A percentile compares a stretch with the other conserved stretches of the same genome.
These are phyloP conservation scores for Zygosaccharomyces pseudorouxii DNA, from an alignment of 805 yeast genomes.

Conservation along the genomic window DNA sequence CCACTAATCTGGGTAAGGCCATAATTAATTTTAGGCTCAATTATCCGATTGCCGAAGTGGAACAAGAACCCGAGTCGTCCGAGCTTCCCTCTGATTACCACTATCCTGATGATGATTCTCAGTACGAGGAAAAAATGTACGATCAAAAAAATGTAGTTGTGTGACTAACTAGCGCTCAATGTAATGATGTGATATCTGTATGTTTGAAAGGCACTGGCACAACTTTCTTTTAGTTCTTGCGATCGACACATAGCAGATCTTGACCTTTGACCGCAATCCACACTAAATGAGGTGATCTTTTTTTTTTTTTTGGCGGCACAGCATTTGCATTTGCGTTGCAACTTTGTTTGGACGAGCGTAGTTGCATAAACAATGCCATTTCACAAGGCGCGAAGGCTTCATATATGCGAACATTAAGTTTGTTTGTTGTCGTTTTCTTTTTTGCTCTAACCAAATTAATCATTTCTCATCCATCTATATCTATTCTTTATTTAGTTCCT, in stretches of 20 bases:
- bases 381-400: no score
- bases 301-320: no score
- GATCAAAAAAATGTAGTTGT: not conserved
- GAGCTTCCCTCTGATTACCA: not conserved
- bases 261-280: no score
- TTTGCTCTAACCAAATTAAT: no score
- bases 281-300: no score
- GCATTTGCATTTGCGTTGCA: no score
- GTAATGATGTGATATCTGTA: not conserved
- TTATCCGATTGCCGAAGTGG: conserved; percentile 16
- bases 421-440: no score
- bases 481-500: conserved; percentile 9
- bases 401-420: no score
- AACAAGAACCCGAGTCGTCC: not conserved
- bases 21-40: conserved; percentile 27
- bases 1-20: conserved; percentile 30
- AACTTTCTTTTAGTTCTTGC: no score
- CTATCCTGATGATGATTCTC: not conserved
- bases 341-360: no score
- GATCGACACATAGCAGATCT: no score
- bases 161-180: not conserved
- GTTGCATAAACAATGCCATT: no score
- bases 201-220: not conserved
- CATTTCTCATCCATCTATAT: not conserved
- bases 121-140: not conserved